Base-by-base conservation (phyloP, 2,329 filamentous ascomycete species). In the Berkeleyomyces basicola region DNA sequence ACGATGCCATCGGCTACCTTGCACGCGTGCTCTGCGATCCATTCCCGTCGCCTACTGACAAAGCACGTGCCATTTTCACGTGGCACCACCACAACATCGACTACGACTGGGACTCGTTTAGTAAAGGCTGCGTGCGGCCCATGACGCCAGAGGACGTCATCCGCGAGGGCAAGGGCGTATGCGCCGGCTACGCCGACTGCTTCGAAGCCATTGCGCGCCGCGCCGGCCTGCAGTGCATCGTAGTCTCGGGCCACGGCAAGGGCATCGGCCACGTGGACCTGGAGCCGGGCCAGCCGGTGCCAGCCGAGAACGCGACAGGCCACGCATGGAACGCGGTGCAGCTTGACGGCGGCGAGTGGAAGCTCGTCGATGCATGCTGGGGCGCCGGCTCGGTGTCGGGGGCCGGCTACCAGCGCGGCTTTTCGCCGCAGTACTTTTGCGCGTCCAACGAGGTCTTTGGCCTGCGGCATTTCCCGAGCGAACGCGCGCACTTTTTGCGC, bases 241-340 rank as follows among this genome's bases (percentile, higher is more conserved):
- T 92, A 0, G 77, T 96, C 1, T 75, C 76, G 1, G 90, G 92
- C 1, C 87, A 93, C 67, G 89, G 91, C 42, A 97, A 97, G 72
- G 93, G 93, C 0, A 92, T 80, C 67, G 88, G 90, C 0, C 85
- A 90, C 72, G 72, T 70, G 0, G 73, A 83, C 0, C 74, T 90
- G 6, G 75, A 78, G 46, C 79, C 83, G 0, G 87, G 87, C 3
- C 78, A 87, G 61, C 75, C 80, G 0, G 71, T 86, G 0, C 91
- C 91, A 1, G 79, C 82, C 0, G 80, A 79, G 23, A 76, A 84
- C 61, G 74, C 81, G 0, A 78, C 74, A 4, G 81, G 82, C 0
- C 92, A 97, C 72, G 92, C 93, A 0, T 96, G 93, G 93, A 96
- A 96, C 69, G 91, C 88, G 0, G 89, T 96, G 5, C 81, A 83